These are phyloP conservation scores for Vaccinium macrocarpon DNA, from an alignment of 148 eudicot species.

Conservation along the genomic window DNA sequence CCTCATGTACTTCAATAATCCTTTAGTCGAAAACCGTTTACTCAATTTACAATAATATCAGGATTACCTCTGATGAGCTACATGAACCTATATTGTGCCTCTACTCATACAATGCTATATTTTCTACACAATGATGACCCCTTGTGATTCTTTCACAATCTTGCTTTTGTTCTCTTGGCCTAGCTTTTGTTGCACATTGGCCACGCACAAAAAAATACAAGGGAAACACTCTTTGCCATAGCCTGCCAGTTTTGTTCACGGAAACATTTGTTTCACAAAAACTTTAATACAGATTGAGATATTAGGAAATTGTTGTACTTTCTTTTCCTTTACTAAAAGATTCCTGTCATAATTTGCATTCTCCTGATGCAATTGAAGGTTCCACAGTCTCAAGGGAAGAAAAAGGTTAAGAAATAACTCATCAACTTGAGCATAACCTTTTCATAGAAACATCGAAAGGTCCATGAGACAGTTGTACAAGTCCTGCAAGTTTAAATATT, in stretches of 20 bases:
- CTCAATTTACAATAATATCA: not conserved
- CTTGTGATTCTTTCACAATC: conserved; percentile 4
- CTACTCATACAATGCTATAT: not conserved
- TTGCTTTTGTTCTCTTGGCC: not conserved
- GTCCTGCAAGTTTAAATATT: conserved; percentile 40
- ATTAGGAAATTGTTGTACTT: not conserved
- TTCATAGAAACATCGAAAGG: conserved; percentile 61
- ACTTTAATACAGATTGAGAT: not conserved
- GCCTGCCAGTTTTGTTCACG: not conserved
- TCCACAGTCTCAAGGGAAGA: not conserved
- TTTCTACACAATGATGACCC: not conserved
- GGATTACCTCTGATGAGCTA: not conserved
- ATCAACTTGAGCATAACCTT: conserved; percentile 34
- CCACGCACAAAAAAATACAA: not conserved
- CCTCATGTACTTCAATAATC: not conserved
- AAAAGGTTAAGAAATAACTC: not conserved
- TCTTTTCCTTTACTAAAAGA: not conserved
- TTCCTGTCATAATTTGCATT: not conserved
- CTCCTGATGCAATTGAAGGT: not conserved
- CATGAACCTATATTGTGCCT: not conserved
- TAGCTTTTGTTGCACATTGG: not conserved
- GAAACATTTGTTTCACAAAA: not conserved
- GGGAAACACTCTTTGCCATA: not conserved
- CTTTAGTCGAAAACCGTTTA: not conserved
- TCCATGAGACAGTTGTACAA: conserved; percentile 61